These are phyloP conservation scores for Blastobotrys apis DNA, from an alignment of 1,139 yeast species.

Conservation along the genomic window DNA sequence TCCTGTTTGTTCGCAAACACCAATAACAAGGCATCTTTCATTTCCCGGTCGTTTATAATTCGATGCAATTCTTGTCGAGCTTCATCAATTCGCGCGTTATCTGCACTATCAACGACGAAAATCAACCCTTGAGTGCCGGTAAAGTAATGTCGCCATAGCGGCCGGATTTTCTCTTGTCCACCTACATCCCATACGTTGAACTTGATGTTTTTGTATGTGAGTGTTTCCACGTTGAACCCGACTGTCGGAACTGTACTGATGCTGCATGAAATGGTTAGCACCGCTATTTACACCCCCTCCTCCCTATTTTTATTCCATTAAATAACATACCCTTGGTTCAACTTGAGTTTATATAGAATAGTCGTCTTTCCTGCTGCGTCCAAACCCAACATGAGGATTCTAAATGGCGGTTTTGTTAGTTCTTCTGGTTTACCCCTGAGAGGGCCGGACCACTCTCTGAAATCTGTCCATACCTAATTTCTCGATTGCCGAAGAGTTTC, in stretches of 20 bases:
- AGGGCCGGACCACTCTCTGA: no score
- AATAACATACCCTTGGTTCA: slow-evolving; percentile 51
- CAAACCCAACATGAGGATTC: slow-evolving; percentile 85
- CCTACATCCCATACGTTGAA: slow-evolving; percentile 98
- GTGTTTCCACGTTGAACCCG: slow-evolving; percentile 91
- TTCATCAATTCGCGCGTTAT: slow-evolving; percentile 65
- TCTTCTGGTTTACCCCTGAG: slow-evolving; percentile 1
- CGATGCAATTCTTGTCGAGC: slow-evolving; percentile 74
- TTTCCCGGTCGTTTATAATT: slow-evolving; percentile 74
- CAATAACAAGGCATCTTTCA: slow-evolving; percentile 70
- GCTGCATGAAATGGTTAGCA: slow-evolving; percentile 22
- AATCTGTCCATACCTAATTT: slow-evolving; percentile 33
- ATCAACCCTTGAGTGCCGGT: slow-evolving; percentile 93
- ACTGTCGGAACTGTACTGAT: slow-evolving; percentile 89
- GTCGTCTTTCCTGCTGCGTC: slow-evolving; percentile 92
- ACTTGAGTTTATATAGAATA: slow-evolving; percentile 64
- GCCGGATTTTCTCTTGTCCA: slow-evolving; percentile 88
- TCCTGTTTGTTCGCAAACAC: slow-evolving; percentile 94
- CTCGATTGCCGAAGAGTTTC: slow-evolving; percentile 47
- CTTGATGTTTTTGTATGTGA: slow-evolving; percentile 77
- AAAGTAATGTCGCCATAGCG: slow-evolving; percentile 92
- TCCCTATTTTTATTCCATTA: not conserved
- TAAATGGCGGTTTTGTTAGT: slow-evolving; percentile 16
- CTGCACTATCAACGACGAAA: slow-evolving; percentile 84
- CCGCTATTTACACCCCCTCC: not conserved